These are phyloP conservation scores for Suillus paluster DNA, from an alignment of 768 basidiomycete genomes.

Conservation along the genomic window DNA sequence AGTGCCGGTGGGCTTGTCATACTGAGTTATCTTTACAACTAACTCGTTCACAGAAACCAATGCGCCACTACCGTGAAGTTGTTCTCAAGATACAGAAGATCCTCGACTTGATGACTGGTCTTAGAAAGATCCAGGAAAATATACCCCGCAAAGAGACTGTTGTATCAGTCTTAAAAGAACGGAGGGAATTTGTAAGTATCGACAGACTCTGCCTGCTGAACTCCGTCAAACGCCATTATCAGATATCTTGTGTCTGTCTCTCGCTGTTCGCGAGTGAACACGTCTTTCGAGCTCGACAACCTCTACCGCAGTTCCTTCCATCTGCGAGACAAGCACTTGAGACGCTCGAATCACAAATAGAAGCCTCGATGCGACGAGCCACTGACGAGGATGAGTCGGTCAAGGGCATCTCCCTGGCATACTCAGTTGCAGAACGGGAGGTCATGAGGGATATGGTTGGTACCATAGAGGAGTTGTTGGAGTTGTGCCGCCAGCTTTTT, in stretches of 20 bases:
- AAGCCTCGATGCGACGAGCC: conserved; percentile 35
- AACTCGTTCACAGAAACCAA: conserved; percentile 44
- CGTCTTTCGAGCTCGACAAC: conserved; percentile 49
- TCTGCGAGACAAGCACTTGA: conserved; percentile 46
- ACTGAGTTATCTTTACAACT: background rate
- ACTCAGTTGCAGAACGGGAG: conserved; percentile 49
- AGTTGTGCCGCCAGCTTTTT: conserved; percentile 46
- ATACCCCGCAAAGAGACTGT: conserved; percentile 51
- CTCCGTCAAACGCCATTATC: background rate
- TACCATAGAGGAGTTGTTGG: conserved; percentile 45
- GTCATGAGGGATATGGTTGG: conserved; percentile 46
- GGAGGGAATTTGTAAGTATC: conserved; percentile 45
- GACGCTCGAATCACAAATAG: conserved; percentile 38
- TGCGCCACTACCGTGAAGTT: conserved; percentile 45
- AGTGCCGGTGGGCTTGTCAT: conserved; percentile 43
- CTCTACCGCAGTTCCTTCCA: conserved; percentile 55
- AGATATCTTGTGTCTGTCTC: conserved; percentile 51
- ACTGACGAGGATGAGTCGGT: conserved; percentile 31
- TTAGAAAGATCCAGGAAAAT: conserved; percentile 51
- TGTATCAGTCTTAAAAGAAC: conserved; percentile 39
- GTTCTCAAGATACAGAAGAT: conserved; percentile 43
- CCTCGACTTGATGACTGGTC: conserved; percentile 47
- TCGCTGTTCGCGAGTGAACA: conserved; percentile 54
- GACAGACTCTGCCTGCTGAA: background rate
- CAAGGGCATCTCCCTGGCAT: conserved; percentile 43